Evolutionary conservation across 2,329 filamentous ascomycete species (phyloP), one percentile per base, ranked within the genome.

Genomic region (Xylaria sp.): DNA sequence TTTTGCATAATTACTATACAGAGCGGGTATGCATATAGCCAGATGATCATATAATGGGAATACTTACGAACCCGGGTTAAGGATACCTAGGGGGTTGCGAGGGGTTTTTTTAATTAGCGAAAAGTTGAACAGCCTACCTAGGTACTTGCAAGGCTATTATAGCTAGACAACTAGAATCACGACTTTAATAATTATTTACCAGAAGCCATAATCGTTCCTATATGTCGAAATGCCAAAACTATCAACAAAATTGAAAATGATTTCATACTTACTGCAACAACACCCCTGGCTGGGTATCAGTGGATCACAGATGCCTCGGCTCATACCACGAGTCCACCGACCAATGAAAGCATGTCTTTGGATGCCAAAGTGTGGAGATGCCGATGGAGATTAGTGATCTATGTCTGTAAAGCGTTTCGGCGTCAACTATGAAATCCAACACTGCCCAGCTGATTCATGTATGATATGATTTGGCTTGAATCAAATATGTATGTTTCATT

Each of bases 301-400:
- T 58, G 56, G 56, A 15, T 32, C 56, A 20, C 13, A 58, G 18
- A 6, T 58, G 39, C 56, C 56, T 58, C 56, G 56, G 56, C 39
- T 58, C 37, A 18, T 44, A 12, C 20, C 15, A 15, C 13, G 1
- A 7, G 23, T n/a, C 23, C 9, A 46, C 9, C 6, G 8, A 7
- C 39, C 56, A 46, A 58, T 46, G 15, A 46, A 58, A 41, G 13
- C 13, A 25, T 2, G 15, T 8, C 13, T 46, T 20, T 15, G 12
- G 7, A 18, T 28, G 23, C 1, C 10, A 46, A 32, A 58, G 4
- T 41, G 56, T 58, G 56, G 56, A 58, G 39, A n/a, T 50, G 46
- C 46, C 15, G 37, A 7, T 9, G 39, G 13, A 7, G 56, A 58
- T 58, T 58, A 58, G 37, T 58, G 56, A 58, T 58, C 56, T 48